Base-by-base conservation (phyloP, 345 rosid species). In the Dimocarpus longan region DNA sequence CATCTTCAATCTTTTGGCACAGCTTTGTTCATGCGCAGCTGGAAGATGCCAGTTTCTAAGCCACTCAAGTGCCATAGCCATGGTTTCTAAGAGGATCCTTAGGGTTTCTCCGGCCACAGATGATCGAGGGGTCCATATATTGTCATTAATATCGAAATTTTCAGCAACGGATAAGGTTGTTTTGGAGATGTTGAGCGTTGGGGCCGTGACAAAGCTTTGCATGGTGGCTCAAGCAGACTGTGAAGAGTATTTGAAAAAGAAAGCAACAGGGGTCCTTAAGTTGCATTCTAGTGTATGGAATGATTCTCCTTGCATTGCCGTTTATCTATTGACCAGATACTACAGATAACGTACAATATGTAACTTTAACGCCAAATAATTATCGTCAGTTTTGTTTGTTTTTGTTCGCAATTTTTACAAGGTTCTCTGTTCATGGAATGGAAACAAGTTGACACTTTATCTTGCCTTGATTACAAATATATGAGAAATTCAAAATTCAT, bases 141-240 rank as follows among this genome's bases (percentile, higher is more conserved):
- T 91, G 2, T 76, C 79, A 2, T 72, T 60, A 16, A 71, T 91
- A 15, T 73, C 90, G 3, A 86, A 80, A 42, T 84, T 73, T 71
- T 84, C 86, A 0, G 91, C 83, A 0, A 74, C 81, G 1, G 60
- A 76, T 4, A 80, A 83, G 28, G 85, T 89, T 9, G 71, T 87
- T 24, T 5, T 16, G 8, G 94, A 90, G 87, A 89, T 91, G 92
- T 70, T 91, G 80, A 85, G 83, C 56, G 94, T 89, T 10, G 90
- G 90, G 10, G 92, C 88, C 0, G 94, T 91, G 75, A 68, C 92
- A 43, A 91, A 91, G 84, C 82, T 89, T 26, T 91, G 94, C 83
- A 89, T 89, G 92, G 87, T 89, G 46, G 66, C 82, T 48, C 92
- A 89, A 70, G 92, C 90, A 24, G 86, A 89, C 65, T 89, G 92